phyloP scores from a whole-genome alignment of 1,284 basidiomycete genomes.

The Erythrobasidium hasegawianum region DNA sequence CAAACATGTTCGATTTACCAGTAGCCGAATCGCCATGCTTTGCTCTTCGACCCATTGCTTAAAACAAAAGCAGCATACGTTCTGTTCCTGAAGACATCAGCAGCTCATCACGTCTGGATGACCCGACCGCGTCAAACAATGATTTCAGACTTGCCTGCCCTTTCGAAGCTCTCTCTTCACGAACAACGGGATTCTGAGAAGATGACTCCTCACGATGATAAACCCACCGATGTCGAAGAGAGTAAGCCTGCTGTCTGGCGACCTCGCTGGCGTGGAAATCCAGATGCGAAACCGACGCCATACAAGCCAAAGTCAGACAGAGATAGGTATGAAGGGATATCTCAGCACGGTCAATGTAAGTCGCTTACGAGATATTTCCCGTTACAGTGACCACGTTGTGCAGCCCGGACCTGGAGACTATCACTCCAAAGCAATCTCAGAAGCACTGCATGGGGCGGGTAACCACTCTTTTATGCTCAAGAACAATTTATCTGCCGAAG shows the following conservation, averaged over 20 bases:
- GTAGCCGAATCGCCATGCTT: no score
- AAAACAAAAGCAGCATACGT: no score
- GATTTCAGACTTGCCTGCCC: no score
- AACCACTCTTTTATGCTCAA: not conserved
- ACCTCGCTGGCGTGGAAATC: not conserved
- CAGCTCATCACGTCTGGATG: no score
- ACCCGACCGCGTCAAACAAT: no score
- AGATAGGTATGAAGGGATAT: not conserved
- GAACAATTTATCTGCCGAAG: not conserved
- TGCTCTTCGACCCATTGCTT: no score
- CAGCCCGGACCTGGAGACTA: not conserved
- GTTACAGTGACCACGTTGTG: no score
- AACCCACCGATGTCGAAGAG: not conserved
- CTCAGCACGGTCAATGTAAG: not conserved
- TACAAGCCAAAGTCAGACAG: not conserved
- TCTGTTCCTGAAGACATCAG: no score
- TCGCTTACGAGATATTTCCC: no score
- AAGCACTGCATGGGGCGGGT: not conserved
- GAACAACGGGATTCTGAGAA: no score
- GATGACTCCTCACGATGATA: not conserved
- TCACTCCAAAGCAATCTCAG: not conserved
- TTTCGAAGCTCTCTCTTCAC: no score
- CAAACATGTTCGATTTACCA: no score
- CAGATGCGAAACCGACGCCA: not conserved
- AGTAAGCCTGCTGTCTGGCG: not conserved